Evolutionary conservation across 2,329 filamentous ascomycete species (phyloP), one percentile per base, ranked within the genome.

Genomic region (Aureobasidium sp.): DNA sequence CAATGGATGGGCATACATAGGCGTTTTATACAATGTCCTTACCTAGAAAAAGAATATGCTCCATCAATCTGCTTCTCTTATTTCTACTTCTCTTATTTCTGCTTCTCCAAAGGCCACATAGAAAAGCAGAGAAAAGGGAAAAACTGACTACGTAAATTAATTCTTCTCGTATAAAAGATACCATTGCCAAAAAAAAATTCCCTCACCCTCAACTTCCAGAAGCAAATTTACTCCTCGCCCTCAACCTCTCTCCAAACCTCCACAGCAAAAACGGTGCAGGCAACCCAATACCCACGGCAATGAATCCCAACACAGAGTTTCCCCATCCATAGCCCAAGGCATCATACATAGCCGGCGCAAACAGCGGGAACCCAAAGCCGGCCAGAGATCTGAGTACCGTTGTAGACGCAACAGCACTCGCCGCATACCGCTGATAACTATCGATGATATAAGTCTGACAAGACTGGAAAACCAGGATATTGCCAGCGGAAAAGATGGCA

Each of bases 401-500:
- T 13, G 79, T 79, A 0, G 80, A 82, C 0, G 80, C 82, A 43
- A 80, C 78, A 0, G 79, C 79, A 57, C 71, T 75, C 0, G 79
- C 79, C 0, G 79, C 75, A 57, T 77, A 78, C 1, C 74, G 69
- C 0, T 77, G 76, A 62, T 76, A 80, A 0, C 74, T 73, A 58
- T 86, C 83, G 17, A 87, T 79, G 1, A 87, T 76, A 65, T 87
- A 87, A 3, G 82, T 84, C 54, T 84, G 81, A 45, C 82, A 78
- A 33, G 80, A 80, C 68, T 82, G 81, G 63, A 84, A 86, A 0
- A 78, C 74, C 0, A 81, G 74, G 49, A 84, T 80, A 57, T 82
- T 78, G 0, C 82, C 83, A 0, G 77, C 70, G 0, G 81, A 80
- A 19, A 84, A 79, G 3, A 84, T 74, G 0, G 75, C 73, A 1